These are phyloP conservation scores for Beta vulgaris DNA, from an alignment of 148 eudicot genomes.

Conservation along the genomic window DNA sequence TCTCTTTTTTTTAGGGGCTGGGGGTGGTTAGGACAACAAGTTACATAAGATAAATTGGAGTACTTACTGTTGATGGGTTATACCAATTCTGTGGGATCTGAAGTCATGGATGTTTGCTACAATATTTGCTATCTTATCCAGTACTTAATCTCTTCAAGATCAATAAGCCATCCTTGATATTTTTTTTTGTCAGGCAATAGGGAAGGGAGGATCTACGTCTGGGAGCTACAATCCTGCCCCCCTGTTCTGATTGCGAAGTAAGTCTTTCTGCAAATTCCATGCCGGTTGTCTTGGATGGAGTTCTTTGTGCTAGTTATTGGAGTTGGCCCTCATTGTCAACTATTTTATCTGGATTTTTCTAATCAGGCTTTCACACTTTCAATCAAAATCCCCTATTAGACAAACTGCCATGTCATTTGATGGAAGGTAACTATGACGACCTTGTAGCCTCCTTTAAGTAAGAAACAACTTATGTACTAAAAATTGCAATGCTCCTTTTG, in stretches of 20 bases:
- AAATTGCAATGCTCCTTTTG: background rate
- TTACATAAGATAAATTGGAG: background rate
- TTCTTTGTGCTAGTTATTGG: background rate
- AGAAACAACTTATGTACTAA: background rate
- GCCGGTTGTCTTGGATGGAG: background rate
- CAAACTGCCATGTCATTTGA: slow-evolving; percentile 96
- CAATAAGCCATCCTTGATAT: background rate
- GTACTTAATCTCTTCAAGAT: background rate
- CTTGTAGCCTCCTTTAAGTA: background rate
- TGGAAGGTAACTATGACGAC: slow-evolving; percentile 62
- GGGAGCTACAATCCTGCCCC: slow-evolving; percentile 96
- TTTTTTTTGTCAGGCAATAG: slow-evolving; percentile 66
- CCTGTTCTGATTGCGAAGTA: slow-evolving; percentile 89
- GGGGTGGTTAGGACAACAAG: background rate
- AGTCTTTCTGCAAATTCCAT: background rate
- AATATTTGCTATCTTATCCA: background rate
- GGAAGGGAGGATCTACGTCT: slow-evolving; percentile 86
- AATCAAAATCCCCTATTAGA: slow-evolving; percentile 85
- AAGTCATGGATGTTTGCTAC: background rate
- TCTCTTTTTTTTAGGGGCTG: background rate
- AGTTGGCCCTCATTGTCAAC: background rate
- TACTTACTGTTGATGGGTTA: background rate
- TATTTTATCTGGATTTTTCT: slow-evolving; percentile 4
- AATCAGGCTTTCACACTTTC: slow-evolving; percentile 70
- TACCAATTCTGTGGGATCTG: background rate